Evolutionary conservation across 1,284 basidiomycete genomes (phyloP).

Genomic region (Moniliella sp.): DNA sequence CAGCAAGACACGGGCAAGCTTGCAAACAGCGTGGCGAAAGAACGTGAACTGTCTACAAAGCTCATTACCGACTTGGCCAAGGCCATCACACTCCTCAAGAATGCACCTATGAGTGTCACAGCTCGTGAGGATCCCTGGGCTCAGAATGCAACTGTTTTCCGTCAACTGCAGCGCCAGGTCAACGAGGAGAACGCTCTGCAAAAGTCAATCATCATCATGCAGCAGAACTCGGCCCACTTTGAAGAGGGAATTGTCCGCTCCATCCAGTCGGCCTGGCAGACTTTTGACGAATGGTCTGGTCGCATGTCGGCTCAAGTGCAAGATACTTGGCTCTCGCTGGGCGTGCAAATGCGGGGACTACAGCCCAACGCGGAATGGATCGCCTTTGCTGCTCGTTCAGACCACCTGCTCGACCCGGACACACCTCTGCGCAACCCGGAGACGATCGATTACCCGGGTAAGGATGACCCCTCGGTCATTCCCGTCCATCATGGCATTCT

Average conservation of each 20-base stretch:
- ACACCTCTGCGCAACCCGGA: constrained; percentile 45
- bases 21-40: constrained; percentile 73
- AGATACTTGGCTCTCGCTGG: constrained; percentile 57
- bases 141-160: constrained; percentile 56
- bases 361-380: constrained; percentile 91
- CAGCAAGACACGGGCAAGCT: constrained; percentile 93
- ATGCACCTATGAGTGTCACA: constrained; percentile 70
- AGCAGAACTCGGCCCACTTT: constrained; percentile 85
- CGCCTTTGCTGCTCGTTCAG: constrained; percentile 75
- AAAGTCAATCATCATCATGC: constrained; percentile 96
- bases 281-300: constrained; percentile 78
- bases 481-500: constrained; percentile 74
- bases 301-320: constrained; percentile 61
- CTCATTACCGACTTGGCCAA: constrained; percentile 69
- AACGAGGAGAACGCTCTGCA: constrained; percentile 93
- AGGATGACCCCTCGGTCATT: constrained; percentile 70
- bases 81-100: constrained; percentile 72
- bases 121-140: constrained; percentile 64
- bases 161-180: constrained; percentile 68
- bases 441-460: constrained; percentile 66
- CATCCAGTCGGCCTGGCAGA: constrained; percentile 87
- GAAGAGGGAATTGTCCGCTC: constrained; percentile 88
- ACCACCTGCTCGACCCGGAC: constrained; percentile 89
- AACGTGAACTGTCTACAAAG: constrained; percentile 70
- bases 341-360: constrained; percentile 57